Evolutionary conservation across 257 asterid genomes (phyloP), one percentile per base, ranked within the genome.

Genomic region (Gentiana straminea): DNA sequence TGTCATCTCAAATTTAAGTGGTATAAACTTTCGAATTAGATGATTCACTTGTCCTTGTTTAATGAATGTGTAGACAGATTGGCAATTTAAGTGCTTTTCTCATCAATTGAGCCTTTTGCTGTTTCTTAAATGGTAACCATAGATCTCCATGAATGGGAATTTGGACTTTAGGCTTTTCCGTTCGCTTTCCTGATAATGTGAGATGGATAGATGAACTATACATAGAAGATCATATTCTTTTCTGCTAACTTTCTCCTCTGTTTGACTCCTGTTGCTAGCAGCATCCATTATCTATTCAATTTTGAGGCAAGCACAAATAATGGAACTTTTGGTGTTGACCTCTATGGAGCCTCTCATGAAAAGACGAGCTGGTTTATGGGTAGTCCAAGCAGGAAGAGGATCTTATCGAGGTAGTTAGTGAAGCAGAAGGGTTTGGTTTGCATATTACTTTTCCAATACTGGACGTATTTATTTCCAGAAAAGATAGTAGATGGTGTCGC

Each of bases 341-440:
- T 81, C 88, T 4, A 74, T 68, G 75, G 98, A 85, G 70, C 96
- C 95, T 68, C 94, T 92, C 53, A 77, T 79, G 79, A 91, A 88
- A 69, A 78, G 96, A 69, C 84, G 95, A 83, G 86, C 89, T 69
- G 95, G 94, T 64, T 69, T 87, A 53, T 64, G 86, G 80, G 78
- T 81, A 57, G 87, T 79, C 37, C 98, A 91, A 57, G 98, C 97
- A 34, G 98, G 98, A 75, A 75, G 98, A 78, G 93, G 94, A 55
- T 87, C 98, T 33, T 91, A 91, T 75, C 66, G 98, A 2, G 98
- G 86, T 54, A 91, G 95, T 66, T 91, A 87, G 94, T 68, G 33
- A 35, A 24, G 58, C 51, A 68, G 57, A 64, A 62, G 58, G 68
- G 38, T 58, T 59, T 58, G 67, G 73, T 72, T 24, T 68, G 64